phyloP scores from a whole-genome alignment of 1,284 basidiomycete species.

The Megacollybia platyphylla region DNA sequence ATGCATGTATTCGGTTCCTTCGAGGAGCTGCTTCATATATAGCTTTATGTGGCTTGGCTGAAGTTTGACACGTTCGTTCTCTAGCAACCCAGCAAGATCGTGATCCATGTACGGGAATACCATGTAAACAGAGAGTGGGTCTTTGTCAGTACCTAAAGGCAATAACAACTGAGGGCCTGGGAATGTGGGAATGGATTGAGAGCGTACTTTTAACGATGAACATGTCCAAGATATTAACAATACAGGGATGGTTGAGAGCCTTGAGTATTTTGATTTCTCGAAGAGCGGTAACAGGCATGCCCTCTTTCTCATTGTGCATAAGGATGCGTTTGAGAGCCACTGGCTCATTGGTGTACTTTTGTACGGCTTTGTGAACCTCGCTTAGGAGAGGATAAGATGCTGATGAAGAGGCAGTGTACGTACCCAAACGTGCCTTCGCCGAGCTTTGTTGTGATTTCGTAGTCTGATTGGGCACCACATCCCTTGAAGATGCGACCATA shows the following conservation, averaged over 20 bases:
- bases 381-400: slow-evolving; percentile 23
- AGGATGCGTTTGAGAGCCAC: slow-evolving; percentile 93
- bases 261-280: slow-evolving; percentile 99
- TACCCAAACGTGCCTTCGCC: slow-evolving; percentile 95
- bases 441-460: slow-evolving; percentile 73
- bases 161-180: background rate
- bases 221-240: slow-evolving; percentile 90
- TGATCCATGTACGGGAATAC: slow-evolving; percentile 99
- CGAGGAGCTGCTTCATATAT: slow-evolving; percentile 90
- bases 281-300: slow-evolving; percentile 91
- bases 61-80: slow-evolving; percentile 79
- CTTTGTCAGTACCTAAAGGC: slow-evolving; percentile 42
- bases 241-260: slow-evolving; percentile 72
- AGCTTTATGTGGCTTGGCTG: slow-evolving; percentile 84
- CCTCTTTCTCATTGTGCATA: slow-evolving; percentile 94
- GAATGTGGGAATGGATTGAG: background rate
- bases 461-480: slow-evolving; percentile 67
- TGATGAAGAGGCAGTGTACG: slow-evolving; percentile 14
- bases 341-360: slow-evolving; percentile 41
- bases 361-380: slow-evolving; percentile 81
- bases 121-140: slow-evolving; percentile 87
- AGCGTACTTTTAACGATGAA: slow-evolving; percentile 64
- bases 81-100: slow-evolving; percentile 88
- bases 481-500: slow-evolving; percentile 66
- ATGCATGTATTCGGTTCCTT: slow-evolving; percentile 95